Evolutionary conservation across 2,329 filamentous ascomycete genomes (phyloP), one percentile per base, ranked within the genome.

Genomic region (Mycosphaerella sp.): DNA sequence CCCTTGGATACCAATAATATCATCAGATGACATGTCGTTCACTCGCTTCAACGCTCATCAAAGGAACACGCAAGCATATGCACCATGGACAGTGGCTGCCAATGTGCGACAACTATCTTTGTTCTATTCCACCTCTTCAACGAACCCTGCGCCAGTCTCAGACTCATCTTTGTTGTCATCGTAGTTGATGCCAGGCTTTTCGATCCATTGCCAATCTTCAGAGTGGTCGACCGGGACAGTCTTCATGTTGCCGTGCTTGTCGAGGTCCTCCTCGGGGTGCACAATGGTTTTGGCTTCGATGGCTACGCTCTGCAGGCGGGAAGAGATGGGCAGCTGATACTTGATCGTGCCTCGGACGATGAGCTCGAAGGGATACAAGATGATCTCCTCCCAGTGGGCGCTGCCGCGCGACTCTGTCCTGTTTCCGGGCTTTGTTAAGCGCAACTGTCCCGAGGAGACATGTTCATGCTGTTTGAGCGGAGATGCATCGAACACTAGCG

Each of bases 311-410:
- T 76, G 72, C 37, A 72, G 71, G 13, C 74, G 71, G 3, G 77
- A 79, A 53, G 74, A 79, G 49, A 85, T 70, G 6, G 81, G 81
- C 3, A 84, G 70, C 55, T 80, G 76, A 64, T 98, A 98, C 65
- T 90, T 89, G 60, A 98, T 76, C 12, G 93, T 86, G 17, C 93
- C 93, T 61, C 93, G 85, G 37, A 98, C 80, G 54, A 97, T 91
- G 43, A 98, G 78, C 60, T 96, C 89, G 61, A 97, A 98, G 40
- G 91, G 87, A 68, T 96, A 87, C 58, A 94, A 82, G 44, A 96
- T 76, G 41, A 97, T 90, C 53, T 83, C 80, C 66, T 95, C 89
- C 93, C 93, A 98, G 10, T 90, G 82, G 64, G 86, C 82, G 1
- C 84, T 85, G 7, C 91, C 93, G 36, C 87, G 86, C 39, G 80